phyloP scores from a whole-genome alignment of 768 basidiomycete genomes.

The Leucocoprinus birnbaumii region DNA sequence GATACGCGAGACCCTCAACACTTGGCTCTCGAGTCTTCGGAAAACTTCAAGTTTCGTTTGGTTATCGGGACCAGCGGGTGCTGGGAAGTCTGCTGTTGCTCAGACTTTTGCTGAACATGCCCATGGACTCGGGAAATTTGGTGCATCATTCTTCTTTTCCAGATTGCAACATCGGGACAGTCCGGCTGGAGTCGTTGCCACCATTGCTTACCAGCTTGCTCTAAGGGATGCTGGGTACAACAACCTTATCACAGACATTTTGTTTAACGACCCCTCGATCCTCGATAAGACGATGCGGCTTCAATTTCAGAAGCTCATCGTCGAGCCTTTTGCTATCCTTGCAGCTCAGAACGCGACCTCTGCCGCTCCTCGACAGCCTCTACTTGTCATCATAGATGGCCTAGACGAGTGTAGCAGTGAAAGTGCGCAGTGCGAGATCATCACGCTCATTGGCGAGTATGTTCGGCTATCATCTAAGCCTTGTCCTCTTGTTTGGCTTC shows the following conservation, averaged over 20 bases:
- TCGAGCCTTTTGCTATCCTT: neutral
- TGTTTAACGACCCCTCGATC: neutral
- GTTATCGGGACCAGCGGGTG: slow-evolving; percentile 4
- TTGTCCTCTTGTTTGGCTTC: neutral
- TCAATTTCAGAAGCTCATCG: neutral
- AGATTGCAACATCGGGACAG: neutral
- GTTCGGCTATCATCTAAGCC: neutral
- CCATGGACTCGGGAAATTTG: neutral
- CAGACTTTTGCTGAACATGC: slow-evolving; percentile 2
- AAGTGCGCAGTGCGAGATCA: neutral
- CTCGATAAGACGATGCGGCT: neutral
- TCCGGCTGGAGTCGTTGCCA: neutral
- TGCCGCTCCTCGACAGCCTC: neutral
- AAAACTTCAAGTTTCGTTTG: neutral
- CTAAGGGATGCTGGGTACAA: neutral
- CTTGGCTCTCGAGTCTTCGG: neutral
- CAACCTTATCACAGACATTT: neutral
- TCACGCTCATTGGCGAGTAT: neutral
- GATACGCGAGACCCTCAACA: neutral
- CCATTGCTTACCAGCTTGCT: slow-evolving; percentile 9
- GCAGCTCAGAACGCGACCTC: too few relatives aligned
- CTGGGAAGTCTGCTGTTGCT: slow-evolving; percentile 11
- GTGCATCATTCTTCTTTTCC: slow-evolving; percentile 9
- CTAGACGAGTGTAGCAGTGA: slow-evolving; percentile 2
- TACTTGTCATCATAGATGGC: slow-evolving; percentile 2